Evolutionary conservation across 129 eudicot species (phyloP), one percentile per base, ranked within the genome.

Genomic region (Tagetes patula): DNA sequence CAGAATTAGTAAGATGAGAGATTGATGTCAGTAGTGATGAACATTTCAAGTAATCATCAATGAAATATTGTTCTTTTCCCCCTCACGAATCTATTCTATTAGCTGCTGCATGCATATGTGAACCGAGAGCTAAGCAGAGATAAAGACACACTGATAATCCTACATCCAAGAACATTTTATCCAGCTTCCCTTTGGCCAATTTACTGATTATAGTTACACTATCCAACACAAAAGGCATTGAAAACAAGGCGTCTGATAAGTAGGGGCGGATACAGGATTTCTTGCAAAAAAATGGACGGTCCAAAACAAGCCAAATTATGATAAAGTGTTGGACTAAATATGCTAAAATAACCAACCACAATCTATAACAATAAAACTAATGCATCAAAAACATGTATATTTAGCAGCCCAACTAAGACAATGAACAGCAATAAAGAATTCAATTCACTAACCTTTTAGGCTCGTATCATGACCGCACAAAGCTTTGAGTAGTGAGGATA

Each of bases 121-220:
- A 49, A 2, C 55, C 27, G 27, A 20, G 27, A 20, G 27, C 27
- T 20, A 20, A 20, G 27, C 27, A 13, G 13, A 12, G 55, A 27
- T 11, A 4, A 49, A 49, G 20, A 13, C 1, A 49, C 14, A 5
- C 27, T 49, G 27, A 49, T 12, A 55, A 5, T 55, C 62, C n/a
- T 66, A 34, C 27, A 50, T 50, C 3, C 27, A 50, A n/a, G 12
- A 50, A 6, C 48, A 3, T 14, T 42, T 41, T 27, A 20, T 43
- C 33, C 9, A 47, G 30, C 30, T 66, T 66, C 20, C 71, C 36
- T 42, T 66, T 66, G 14, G 20, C 54, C 71, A 66, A 66, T 8
- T 66, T 41, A 42, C 32, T 47, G 54, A 67, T 42, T 30, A 32
- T 27, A 32, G 58, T 67, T 5, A 12, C 31, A 46, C 30, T 34